A percentile compares a stretch with the other conserved stretches of the same genome.
phyloP scores from a whole-genome alignment of 805 yeast genomes.

The Candida verbasci region DNA sequence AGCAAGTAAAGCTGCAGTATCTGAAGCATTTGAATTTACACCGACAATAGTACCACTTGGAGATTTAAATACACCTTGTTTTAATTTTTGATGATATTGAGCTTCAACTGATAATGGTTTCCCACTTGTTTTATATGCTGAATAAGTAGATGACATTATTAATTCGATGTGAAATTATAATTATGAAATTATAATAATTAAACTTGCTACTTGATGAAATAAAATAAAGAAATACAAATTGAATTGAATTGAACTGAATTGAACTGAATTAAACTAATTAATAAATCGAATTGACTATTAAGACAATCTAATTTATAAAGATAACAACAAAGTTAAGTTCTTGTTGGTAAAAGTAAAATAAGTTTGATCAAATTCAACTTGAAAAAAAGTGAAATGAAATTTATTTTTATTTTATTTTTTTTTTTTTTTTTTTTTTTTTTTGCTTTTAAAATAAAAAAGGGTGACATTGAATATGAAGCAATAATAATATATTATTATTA shows the following conservation, averaged over 20 bases:
- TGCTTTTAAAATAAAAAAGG: no score
- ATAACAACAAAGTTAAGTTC: no score
- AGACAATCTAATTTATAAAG: no score
- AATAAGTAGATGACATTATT: constrained; percentile 29
- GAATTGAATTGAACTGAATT: neutral
- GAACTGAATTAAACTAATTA: neutral
- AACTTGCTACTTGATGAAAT: no score
- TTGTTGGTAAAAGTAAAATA: no score
- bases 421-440: no score
- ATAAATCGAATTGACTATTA: neutral
- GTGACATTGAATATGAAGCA: no score
- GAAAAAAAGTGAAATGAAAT: no score
- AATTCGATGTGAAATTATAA: neutral
- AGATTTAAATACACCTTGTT: constrained; percentile 61
- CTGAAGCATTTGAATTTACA: constrained; percentile 65
- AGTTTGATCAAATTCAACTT: no score
- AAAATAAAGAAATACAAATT: neutral
- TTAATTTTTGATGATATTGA: constrained; percentile 66
- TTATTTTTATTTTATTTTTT: no score
- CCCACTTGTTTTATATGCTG: constrained; percentile 64
- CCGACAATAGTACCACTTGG: constrained; percentile 48
- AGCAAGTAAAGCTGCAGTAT: constrained; percentile 74
- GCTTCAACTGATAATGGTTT: constrained; percentile 74
- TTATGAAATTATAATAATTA: neutral
- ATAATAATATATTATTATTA: no score